Evolutionary conservation across 495 filamentous ascomycete species (phyloP).

Genomic region (Penicillium silybi): DNA sequence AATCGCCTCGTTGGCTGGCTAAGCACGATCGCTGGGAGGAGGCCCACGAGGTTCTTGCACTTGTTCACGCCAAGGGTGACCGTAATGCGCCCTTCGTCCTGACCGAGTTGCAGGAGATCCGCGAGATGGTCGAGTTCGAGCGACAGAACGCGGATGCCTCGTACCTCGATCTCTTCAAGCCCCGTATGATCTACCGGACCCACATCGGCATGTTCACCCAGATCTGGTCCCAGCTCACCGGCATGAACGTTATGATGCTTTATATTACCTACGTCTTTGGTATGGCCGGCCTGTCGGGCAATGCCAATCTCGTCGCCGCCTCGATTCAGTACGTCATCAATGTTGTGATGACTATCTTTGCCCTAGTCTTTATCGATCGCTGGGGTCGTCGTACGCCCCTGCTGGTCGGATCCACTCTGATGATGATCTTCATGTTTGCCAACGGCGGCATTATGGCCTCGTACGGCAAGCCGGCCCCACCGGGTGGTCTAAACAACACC

Average conservation of each 20-base stretch:
- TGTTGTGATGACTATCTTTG: constrained; percentile 50
- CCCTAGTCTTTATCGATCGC: constrained; percentile 55
- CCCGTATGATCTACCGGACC: constrained; percentile 70
- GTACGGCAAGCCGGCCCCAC: constrained; percentile 49
- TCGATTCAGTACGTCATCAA: constrained; percentile 74
- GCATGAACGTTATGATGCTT: constrained; percentile 86
- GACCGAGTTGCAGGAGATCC: constrained; percentile 67
- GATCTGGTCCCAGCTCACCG: constrained; percentile 80
- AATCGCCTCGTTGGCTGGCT: constrained; percentile 72
- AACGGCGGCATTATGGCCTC: constrained; percentile 65
- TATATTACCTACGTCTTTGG: constrained; percentile 64
- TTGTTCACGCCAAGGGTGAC: constrained; percentile 64
- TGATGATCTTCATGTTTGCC: constrained; percentile 65
- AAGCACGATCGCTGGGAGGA: constrained; percentile 70
- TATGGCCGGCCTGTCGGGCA: constrained; percentile 61
- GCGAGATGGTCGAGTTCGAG: constrained; percentile 67
- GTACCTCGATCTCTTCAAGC: constrained; percentile 66
- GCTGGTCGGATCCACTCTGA: constrained; percentile 59
- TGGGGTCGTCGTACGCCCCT: constrained; percentile 65
- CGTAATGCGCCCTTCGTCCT: constrained; percentile 55
- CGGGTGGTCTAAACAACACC: constrained; percentile 36
- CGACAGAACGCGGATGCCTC: constrained; percentile 56
- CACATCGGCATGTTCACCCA: constrained; percentile 73
- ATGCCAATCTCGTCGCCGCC: constrained; percentile 56
- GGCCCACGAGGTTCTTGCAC: constrained; percentile 53